Base-by-base conservation (phyloP, 768 basidiomycete species). In the Daedalea quercina region DNA sequence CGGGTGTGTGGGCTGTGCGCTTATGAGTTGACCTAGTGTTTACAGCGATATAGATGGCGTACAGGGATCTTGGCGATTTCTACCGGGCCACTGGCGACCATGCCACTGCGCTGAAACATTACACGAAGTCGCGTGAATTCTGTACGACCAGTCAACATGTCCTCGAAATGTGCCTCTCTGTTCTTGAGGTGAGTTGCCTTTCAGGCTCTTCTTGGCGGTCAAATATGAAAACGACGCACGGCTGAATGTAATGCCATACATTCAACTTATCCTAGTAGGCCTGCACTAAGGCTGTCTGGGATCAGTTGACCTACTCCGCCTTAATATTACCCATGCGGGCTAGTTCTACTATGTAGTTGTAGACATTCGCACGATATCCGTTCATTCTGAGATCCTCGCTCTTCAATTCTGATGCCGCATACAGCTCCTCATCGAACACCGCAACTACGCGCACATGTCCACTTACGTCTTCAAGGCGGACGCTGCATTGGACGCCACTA, bases 401-500 rank as follows among this genome's bases (percentile, higher is more conserved):
- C 28, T 6, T 40, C 15, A 15, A 40, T 6, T 6, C 37, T 40
- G 17, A 40, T 44, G 17, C 34, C 9, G 17, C 37, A 25, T 33
- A 22, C 62, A 92, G 90, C 78, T 94, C 34, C 78, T 93, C 37
- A 78, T 94, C 55, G 90, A 94, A 70, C 87, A 91, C 68, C 75
- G 81, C 54, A 91, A 90, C 67, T 94, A 93, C 67, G 73, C 87
- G 2, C 90, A 93, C 62, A 78, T 96, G 33, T 77, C 87, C 8
- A 93, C 89, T n/a, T 94, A 96, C 64, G 83, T 96, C 25, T 91
- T 87, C 79, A 96, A 96, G 69, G 92, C 93, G n/a, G 94, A 96
- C 55, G 85, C 90, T 0, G 88, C 91, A 0, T 75, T 96, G 23
- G 93, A 95, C 37, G 58, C 67, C 9, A 57, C 68, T 17, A 55